Base-by-base conservation (phyloP, 306 rosid genomes). In the Ochetophila trinervis region DNA sequence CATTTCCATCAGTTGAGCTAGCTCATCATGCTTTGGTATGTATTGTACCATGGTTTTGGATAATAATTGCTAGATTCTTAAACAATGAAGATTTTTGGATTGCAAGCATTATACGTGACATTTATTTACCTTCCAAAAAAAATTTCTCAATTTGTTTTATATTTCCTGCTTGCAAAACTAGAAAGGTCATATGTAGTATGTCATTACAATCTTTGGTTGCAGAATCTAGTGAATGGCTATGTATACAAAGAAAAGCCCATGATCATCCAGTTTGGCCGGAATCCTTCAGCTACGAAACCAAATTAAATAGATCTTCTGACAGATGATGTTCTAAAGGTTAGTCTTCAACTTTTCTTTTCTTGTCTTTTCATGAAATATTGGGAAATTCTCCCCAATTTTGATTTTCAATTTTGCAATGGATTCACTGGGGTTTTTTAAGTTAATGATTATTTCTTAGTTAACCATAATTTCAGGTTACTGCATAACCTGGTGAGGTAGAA, bases 201-300 rank as follows among this genome's bases (percentile, higher is more conserved):
- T 59, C 67, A 23, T 74, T 40, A 4, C 67, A 37, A 66, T 19
- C 52, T 6, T 74, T 74, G 71, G 73, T 30, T 76, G 75, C 91
- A 89, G 98, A 86, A 81, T 89, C 74, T 86, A 56, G 98, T 76
- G 48, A 81, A 89, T 79, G 96, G 97, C 40, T 83, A 78, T 72
- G 84, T 84, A 72, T 89, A 85, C 72, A 87, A 86, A 83, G 89
- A 96, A 70, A 93, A 93, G 80, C 96, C 98, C 62, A 86, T 93
- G 96, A 85, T 89, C 55, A 86, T 89, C 63, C 97, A 89, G 80
- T 92, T 89, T 70, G 96, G 96, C 48, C 86, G 95, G 34, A 92
- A 84, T 79, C 87, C 92, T 50, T 80, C 74, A 21, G 86, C 88
- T 53, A 82, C 62, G 1, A 89, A 82, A 74, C 78, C 75, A 75